These are phyloP conservation scores for Acanthamoeba castellanii DNA, from an alignment of 208 protist species.

Conservation along the genomic window DNA sequence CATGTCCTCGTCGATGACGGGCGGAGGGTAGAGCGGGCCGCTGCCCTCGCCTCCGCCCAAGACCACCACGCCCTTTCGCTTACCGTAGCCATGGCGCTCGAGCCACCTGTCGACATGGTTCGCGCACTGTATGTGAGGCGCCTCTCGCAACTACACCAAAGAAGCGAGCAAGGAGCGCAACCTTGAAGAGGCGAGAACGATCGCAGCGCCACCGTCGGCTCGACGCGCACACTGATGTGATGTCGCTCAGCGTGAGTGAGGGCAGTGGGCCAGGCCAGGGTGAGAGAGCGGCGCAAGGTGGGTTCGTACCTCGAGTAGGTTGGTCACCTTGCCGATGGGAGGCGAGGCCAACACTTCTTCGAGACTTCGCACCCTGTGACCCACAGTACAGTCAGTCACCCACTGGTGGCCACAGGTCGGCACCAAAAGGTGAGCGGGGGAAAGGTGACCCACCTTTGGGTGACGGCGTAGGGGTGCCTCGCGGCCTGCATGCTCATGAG, in stretches of 20 bases:
- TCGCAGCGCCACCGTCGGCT: slow-evolving; percentile 88
- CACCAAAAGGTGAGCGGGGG: background rate
- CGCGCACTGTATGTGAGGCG: too few species aligned
- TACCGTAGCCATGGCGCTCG: slow-evolving; percentile 66
- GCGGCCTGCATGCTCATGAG: slow-evolving; percentile 89
- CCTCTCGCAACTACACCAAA: background rate
- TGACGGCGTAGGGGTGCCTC: slow-evolving; percentile 87
- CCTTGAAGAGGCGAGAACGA: slow-evolving; percentile 87
- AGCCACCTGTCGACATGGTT: slow-evolving; percentile 76
- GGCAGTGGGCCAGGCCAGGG: background rate
- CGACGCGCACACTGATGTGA: slow-evolving; percentile 88
- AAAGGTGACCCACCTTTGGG: background rate
- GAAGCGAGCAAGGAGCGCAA: background rate
- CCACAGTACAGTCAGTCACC: background rate
- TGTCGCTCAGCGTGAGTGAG: background rate
- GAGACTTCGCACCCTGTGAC: background rate
- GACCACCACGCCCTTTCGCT: slow-evolving; percentile 79
- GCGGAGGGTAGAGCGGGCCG: slow-evolving; percentile 90
- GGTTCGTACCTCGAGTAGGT: slow-evolving; percentile 84
- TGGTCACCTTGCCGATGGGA: slow-evolving; percentile 81
- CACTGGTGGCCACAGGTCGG: background rate
- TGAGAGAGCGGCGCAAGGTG: background rate
- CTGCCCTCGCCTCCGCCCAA: slow-evolving; percentile 87
- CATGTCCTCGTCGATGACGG: slow-evolving; percentile 85
- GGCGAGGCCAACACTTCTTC: background rate